Evolutionary conservation across 75 land plant genomes (phyloP).

Genomic region (Pinus taeda): DNA sequence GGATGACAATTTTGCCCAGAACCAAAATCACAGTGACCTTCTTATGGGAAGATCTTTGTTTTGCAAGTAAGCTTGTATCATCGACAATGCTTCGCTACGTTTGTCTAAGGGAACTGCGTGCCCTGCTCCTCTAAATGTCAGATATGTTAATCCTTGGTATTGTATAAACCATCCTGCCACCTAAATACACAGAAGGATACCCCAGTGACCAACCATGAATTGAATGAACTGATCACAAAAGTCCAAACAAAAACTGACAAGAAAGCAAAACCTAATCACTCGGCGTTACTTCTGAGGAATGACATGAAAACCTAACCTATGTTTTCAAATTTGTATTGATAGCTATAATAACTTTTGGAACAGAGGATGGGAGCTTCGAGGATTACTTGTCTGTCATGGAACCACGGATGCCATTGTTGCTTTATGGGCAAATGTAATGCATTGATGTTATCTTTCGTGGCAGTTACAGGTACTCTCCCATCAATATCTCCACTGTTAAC

Average conservation of each 20-base stretch:
- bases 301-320: neutral
- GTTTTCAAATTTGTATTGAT: neutral
- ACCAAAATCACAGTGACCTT: no score
- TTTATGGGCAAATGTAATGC: constrained; percentile 33
- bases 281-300: no score
- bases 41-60: constrained; percentile 15
- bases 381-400: constrained; percentile 25
- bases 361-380: no score
- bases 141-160: constrained; percentile 58
- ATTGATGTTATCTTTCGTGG: constrained; percentile 42
- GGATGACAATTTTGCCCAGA: no score
- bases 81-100: constrained; percentile 39
- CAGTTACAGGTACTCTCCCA: constrained; percentile 55
- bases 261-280: no score
- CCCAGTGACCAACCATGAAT: no score
- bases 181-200: constrained; percentile 15
- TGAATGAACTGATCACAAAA: neutral
- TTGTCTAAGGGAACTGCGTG: constrained; percentile 79
- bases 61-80: constrained; percentile 44
- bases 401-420: constrained; percentile 51
- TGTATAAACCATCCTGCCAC: constrained; percentile 59
- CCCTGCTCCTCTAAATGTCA: constrained; percentile 82
- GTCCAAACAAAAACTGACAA: neutral
- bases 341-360: no score
- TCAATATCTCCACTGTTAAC: constrained; percentile 61